Evolutionary conservation across 495 filamentous ascomycete species (phyloP).

Genomic region (Darksidea phi): DNA sequence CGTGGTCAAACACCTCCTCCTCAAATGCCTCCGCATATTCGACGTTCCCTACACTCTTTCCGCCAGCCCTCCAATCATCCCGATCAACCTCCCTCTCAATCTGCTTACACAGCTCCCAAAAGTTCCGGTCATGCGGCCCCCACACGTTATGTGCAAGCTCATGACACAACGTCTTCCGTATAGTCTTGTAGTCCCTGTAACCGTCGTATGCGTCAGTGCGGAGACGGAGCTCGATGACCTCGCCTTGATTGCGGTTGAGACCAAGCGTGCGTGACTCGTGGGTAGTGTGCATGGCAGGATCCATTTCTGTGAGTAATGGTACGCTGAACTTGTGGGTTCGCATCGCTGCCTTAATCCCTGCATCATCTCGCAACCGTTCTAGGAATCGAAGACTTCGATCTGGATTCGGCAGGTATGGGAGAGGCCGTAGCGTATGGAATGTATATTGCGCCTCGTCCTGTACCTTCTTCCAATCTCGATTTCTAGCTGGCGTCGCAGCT

Average conservation of each 20-base stretch:
- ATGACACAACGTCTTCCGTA: slow-evolving; percentile 89
- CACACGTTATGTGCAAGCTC: slow-evolving; percentile 92
- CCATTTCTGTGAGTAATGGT: slow-evolving; percentile 91
- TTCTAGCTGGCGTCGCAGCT: slow-evolving; percentile 39
- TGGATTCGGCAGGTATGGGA: slow-evolving; percentile 75
- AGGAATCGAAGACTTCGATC: slow-evolving; percentile 68
- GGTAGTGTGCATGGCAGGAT: slow-evolving; percentile 78
- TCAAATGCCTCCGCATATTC: slow-evolving; percentile 69
- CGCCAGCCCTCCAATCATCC: slow-evolving; percentile 72
- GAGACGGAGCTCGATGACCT: slow-evolving; percentile 87
- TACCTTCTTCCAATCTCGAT: slow-evolving; percentile 47
- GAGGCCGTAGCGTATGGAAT: slow-evolving; percentile 74
- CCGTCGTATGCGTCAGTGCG: slow-evolving; percentile 93
- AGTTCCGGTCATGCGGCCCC: slow-evolving; percentile 75
- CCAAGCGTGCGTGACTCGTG: slow-evolving; percentile 79
- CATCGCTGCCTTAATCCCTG: slow-evolving; percentile 84
- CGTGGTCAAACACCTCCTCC: slow-evolving; percentile 67
- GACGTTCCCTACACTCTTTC: slow-evolving; percentile 60
- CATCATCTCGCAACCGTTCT: slow-evolving; percentile 72
- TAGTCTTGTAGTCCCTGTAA: slow-evolving; percentile 85
- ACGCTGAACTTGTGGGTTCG: slow-evolving; percentile 78
- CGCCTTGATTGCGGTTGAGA: slow-evolving; percentile 81
- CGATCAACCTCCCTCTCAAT: slow-evolving; percentile 84
- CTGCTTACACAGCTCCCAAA: slow-evolving; percentile 81
- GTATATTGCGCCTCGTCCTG: slow-evolving; percentile 67